Base-by-base conservation (phyloP, 2,329 filamentous ascomycete species). In the Colletotrichum navitas region DNA sequence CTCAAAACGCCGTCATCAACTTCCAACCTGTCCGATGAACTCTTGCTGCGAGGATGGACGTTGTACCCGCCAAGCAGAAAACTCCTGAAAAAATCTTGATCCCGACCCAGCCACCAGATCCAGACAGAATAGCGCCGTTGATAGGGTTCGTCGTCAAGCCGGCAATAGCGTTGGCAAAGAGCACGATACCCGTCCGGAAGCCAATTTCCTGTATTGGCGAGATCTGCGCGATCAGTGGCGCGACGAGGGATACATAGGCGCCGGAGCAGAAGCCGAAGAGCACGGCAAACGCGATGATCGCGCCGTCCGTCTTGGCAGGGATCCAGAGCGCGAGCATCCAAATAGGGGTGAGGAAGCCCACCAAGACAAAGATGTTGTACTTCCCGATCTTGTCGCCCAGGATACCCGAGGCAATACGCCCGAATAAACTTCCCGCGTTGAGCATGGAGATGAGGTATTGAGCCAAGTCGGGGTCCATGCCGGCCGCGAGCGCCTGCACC, bases 61-160 rank as follows among this genome's bases (percentile, higher is more conserved):
- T 72, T 16, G 79, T 80, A 16, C 80, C 80, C 1, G 71, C 74
- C 3, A 81, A 16, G 47, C 79, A 78, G 18, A 81, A 75, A 1
- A 80, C 75, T 5, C 79, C 81, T 0, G 77, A 74, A 63, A 84
- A 84, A 4, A 83, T 71, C 74, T 83, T 83, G 45, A 82, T 75
- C 3, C 79, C 80, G 0, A 77, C 56, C 77, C 79, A 83, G 7
- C 78, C 78, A 5, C 76, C 69, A 0, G 76, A 71, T 1, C 56
- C 71, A 0, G 78, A 74, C 2, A 83, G 61, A 56, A 83, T 82
- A 0, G 84, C 83, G 0, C 89, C 88, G 0, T 82, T 86, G 73
- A 91, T 89, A 0, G 89, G 89, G 66, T 83, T 87, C 0, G 88
- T 86, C 2, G 86, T 85, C 21, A 92, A 79, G 2, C 88, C 88